Base-by-base conservation (phyloP, 768 basidiomycete genomes). In the Pholiota molesta region DNA sequence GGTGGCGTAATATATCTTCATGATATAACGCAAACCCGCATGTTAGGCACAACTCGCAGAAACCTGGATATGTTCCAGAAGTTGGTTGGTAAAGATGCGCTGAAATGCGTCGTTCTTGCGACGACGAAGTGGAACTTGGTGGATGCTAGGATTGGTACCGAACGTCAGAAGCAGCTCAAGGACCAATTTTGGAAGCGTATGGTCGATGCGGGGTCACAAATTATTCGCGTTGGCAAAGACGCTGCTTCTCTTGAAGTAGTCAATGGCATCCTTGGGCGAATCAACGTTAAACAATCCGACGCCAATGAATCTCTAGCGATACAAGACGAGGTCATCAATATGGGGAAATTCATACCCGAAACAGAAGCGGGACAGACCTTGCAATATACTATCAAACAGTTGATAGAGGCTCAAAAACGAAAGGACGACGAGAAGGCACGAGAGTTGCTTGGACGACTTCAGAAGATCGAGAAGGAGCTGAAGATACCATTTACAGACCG, bases 11-110 rank as follows among this genome's bases (percentile, higher is more conserved):
- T 44, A 42, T 56, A 56, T 8, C 55, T 56, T 7, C 55, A 56
- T 37, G 55, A 56, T 19, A 56, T 56, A 23, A 42, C 55, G 9
- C 55, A 56, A 42, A 44, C 55, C 28, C 40, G 55, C 8, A 42
- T 56, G 42, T 29, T 56, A 21, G 55, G 55, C 13, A 56, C 55
- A 3, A 44, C 40, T 11, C 55, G 55, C 16, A 19, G 55, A 26
- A 56, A 56, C 40, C 10, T 44, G 28, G 26, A 42, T 26, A 44
- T 56, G 55, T 56, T 56, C 13, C 37, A 28, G n/a, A 56, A 56
- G 17, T 31, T 44, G 10, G 55, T 44, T 42, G 55, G 55, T 8
- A 11, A 28, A 17, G 16, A 44, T 4, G 42, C 55, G 17, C 21
- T 56, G 7, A 42, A 28, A 13, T 11, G 19, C 7, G 37, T 56